Base-by-base conservation (phyloP, 805 yeast species). In the Schwanniomyces pseudopolymorphus region DNA sequence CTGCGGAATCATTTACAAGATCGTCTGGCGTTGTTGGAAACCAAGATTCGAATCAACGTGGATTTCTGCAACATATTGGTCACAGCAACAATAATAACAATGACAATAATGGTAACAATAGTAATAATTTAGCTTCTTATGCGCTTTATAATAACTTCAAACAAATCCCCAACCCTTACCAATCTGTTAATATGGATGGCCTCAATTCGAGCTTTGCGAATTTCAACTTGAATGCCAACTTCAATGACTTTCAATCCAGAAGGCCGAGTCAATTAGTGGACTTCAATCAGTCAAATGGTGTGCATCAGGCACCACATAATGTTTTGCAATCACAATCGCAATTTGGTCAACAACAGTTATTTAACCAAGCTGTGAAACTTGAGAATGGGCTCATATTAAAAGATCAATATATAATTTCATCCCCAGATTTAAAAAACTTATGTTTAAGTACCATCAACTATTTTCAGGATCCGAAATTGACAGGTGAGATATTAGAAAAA, bases 381-480 rank as follows among this genome's bases (percentile, higher is more conserved):
- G 90, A 85, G 39, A 83, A 84, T 58, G 90, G 90, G 0, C 65
- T 85, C 33, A 55, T 83, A 5, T 64, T 84, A 38, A 77, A 76
- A 44, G 80, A 79, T 39, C 78, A 74, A 46, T 72, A 76, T 40
- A 83, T 86, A 19, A 67, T 81, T 17, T 80, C 89, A 1, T 81
- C 89, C 0, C 68, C 76, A 0, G 83, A 78, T 6, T 71, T 87
- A 44, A 79, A 79, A 46, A 52, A 62, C 9, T 64, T 78, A 42
- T 85, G 76, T 54, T 49, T 57, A 10, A 72, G 75, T 52, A 79
- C 85, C 0, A 59, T 66, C 10, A 71, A 70, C 36, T 87, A 86
- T 60, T 87, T 85, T 46, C 74, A 71, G 45, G 60, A 66, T 45
- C 58, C 57, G 7, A 55, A 52, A 11, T 48, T 68, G 11, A 58